Base-by-base conservation (phyloP, 163 green algal species). In the Chlorella variabilis region DNA sequence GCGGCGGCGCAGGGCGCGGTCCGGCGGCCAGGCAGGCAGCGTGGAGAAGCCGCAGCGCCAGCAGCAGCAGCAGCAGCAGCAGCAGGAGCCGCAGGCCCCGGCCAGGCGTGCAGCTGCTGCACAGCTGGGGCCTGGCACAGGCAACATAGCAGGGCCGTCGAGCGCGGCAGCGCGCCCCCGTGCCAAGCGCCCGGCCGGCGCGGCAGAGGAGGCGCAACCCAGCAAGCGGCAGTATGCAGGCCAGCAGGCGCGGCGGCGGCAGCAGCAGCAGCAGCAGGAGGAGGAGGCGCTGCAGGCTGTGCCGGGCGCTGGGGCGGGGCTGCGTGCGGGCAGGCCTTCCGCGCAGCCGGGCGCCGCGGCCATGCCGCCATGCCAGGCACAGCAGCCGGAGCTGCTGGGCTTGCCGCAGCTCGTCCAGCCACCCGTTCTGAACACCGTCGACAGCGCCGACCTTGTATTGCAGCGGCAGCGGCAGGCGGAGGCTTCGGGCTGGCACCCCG, bases 181-280 rank as follows among this genome's bases (percentile, higher is more conserved):
- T 33, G 34, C 4, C 31, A 69, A 49, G 25, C 66, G 66, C 0
- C 21, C 38, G 7, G 66, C 27, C 2, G 42, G 66, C 66, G 67
- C n/a, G 9, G 15, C 54, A 25, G 67, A 18, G 39, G 67, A 75
- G 7, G 41, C 23, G 34, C 67, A 27, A 27, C 39, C 67, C 15
- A 25, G 27, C 67, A 75, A 75, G 67, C 67, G 67, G 67, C 67
- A 56, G 41, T n/a, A n/a, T n/a, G n/a, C n/a, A n/a, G n/a, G n/a
- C n/a, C 41, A 59, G 67, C 8, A 20, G 21, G 27, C 29, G 0
- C 41, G n/a, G 18, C 29, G 23, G 42, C 42, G 11, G 33, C 21
- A 56, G 21, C 8, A 4, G 15, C 11, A 8, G 31, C 62, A 48
- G 62, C 33, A 48, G 33, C 51, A 68, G 9, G 59, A 68, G 59